Base-by-base conservation (phyloP, 2,329 filamentous ascomycete genomes). In the Fusarium secorum region DNA sequence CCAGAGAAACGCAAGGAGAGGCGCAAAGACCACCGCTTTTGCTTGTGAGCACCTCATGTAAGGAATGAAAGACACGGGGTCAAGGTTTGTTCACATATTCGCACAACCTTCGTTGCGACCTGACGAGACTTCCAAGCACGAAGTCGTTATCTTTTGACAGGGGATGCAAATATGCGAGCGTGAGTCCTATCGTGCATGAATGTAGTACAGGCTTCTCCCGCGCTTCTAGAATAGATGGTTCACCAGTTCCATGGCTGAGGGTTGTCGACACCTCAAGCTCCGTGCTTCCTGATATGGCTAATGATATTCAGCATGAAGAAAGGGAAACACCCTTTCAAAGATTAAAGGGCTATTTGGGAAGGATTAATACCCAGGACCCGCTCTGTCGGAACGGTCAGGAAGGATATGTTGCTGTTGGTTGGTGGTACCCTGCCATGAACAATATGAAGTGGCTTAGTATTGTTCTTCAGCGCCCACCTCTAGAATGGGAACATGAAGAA, bases 371-470 rank as follows among this genome's bases (percentile, higher is more conserved):
- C 46, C 13, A 28, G 55, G 38, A 46, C 35, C 53, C 39, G 51
- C 39, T 42, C 39, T 58, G 39, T 58, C 33, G 52, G 67, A 42
- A 42, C 32, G 32, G 57, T 58, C 63, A 62, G 62, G 39, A 38
- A 38, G 36, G 30, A 53, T 51, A 15, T 61, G 68, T 35, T 67
- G 51, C 41, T 69, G 64, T 36, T 72, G 42, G 64, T 66, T 57
- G 28, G 59, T 44, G 64, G 51, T 60, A 53, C 45, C 45, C 65
- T 70, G 67, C 45, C 35, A 68, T 60, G 68, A 75, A 74, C 66
- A 76, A 75, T 76, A 71, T 72, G 49, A 72, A 71, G 52, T 45
- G 59, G 48, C 65, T 72, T 72, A 42, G 55, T 72, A 76, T 76
- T 76, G 74, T 76, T 75, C 73, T 67, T 66, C 38, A 56, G 20